These are phyloP conservation scores for Penicillium manginii DNA, from an alignment of 495 filamentous ascomycete species.

Conservation along the genomic window DNA sequence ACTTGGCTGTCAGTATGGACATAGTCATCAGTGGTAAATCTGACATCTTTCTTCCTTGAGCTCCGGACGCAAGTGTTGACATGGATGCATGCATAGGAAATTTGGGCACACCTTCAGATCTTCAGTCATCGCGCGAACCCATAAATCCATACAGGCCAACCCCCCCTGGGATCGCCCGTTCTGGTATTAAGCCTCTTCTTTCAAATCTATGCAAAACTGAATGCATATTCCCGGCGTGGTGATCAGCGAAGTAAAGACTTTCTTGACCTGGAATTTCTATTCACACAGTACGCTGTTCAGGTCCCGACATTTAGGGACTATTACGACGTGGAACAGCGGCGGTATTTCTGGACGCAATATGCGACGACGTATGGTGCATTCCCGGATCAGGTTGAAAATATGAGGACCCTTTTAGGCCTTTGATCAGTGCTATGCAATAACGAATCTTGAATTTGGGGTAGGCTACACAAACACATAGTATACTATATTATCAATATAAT, in stretches of 20 bases:
- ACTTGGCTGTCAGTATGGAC: conserved; percentile 30
- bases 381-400: conserved; percentile 27
- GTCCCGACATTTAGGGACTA: conserved; percentile 24
- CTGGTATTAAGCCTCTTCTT: conserved; percentile 26
- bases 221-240: conserved; percentile 24
- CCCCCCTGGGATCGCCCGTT: conserved; percentile 23
- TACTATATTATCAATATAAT: conserved; percentile 6
- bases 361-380: conserved; percentile 23
- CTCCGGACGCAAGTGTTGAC: conserved; percentile 1
- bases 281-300: conserved; percentile 25
- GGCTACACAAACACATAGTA: not conserved
- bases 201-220: conserved; percentile 28
- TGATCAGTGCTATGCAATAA: conserved; percentile 1
- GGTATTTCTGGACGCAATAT: conserved; percentile 27
- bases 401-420: conserved; percentile 22
- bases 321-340: conserved; percentile 22
- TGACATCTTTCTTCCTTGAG: not conserved
- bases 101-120: conserved; percentile 26
- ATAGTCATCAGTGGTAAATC: conserved; percentile 28
- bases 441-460: not conserved
- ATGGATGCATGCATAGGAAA: conserved; percentile 17
- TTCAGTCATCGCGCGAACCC: conserved; percentile 26
- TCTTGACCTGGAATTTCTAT: conserved; percentile 26
- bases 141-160: conserved; percentile 26
- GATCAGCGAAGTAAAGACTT: conserved; percentile 30